Base-by-base conservation (phyloP, 176 grass and related monocot genomes). In the Olyra latifolia region DNA sequence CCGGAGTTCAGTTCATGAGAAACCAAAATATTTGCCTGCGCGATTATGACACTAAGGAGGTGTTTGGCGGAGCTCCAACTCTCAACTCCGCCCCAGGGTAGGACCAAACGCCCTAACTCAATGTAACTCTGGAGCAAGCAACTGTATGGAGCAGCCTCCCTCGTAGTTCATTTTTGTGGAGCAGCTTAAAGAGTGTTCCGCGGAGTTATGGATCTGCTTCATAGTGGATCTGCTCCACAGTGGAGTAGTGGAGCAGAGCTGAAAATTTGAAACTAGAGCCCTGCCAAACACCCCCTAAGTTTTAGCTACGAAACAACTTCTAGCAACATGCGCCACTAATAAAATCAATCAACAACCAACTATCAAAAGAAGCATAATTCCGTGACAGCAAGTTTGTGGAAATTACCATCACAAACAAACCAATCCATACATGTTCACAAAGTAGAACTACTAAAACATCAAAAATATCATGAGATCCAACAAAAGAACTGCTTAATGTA, bases 251-350 rank as follows among this genome's bases (percentile, higher is more conserved):
- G n/a, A n/a, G n/a, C n/a, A n/a, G n/a, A n/a, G n/a, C n/a, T n/a
- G n/a, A n/a, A n/a, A n/a, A n/a, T n/a, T n/a, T n/a, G n/a, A n/a
- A n/a, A n/a, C n/a, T n/a, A n/a, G n/a, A n/a, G n/a, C n/a, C n/a
- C n/a, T n/a, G n/a, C n/a, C n/a, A n/a, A n/a, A n/a, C n/a, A n/a
- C n/a, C n/a, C n/a, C n/a, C n/a, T n/a, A 75, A 23, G 22, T n/a
- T 61, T 70, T 39, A 69, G 17, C 69, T 61, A 58, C 22, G 52
- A 12, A 71, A 82, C 32, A 63, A 69, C 29, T 79, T 75, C 45
- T 41, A 50, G 7, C 29, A 27, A 40, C 43, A 72, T n/a, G 32
- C 7, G 27, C 56, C 41, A 74, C 5, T 50, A 50, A 46, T 49
- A 77, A 90, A 81, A 71, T 50, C 52, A 41, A 4, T 30, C 43